phyloP scores from a whole-genome alignment of 1,284 basidiomycete species.

The Coniferiporia sulphurascens region DNA sequence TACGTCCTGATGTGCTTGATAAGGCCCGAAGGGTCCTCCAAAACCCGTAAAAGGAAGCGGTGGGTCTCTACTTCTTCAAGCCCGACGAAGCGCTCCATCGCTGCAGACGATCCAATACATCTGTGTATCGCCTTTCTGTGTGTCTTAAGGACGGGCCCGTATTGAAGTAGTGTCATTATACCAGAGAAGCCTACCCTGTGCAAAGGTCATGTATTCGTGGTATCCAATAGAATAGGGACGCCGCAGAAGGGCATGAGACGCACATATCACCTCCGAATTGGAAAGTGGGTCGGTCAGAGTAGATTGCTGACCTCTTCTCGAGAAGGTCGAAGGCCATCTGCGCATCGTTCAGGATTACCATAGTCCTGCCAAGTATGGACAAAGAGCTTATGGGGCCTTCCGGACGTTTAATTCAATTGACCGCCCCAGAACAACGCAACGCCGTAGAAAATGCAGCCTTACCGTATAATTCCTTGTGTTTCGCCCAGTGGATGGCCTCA shows the following conservation, averaged over 20 bases:
- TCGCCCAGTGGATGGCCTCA: slow-evolving; percentile 5
- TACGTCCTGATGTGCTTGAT: slow-evolving; percentile 12
- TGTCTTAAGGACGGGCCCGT: not conserved
- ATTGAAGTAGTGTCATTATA: not conserved
- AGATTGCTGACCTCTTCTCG: slow-evolving; percentile 42
- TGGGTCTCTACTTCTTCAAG: slow-evolving; percentile 13
- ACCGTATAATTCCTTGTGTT: slow-evolving; percentile 19
- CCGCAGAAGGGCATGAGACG: not conserved
- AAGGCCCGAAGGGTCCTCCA: slow-evolving; percentile 2
- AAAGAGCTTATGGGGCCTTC: slow-evolving; percentile 25
- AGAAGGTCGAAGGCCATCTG: slow-evolving; percentile 39
- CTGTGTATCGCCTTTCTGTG: slow-evolving; percentile 8
- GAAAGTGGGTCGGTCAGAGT: slow-evolving; percentile 39
- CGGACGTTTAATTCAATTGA: not conserved
- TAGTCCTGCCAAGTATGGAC: slow-evolving; percentile 35
- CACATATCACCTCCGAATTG: slow-evolving; percentile 15
- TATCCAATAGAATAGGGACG: not conserved
- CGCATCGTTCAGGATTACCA: slow-evolving; percentile 39
- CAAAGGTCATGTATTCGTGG: not conserved
- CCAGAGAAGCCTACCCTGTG: slow-evolving; percentile 6
- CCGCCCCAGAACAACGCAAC: not conserved
- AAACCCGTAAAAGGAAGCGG: slow-evolving; percentile 11
- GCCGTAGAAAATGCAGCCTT: not conserved
- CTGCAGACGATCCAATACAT: slow-evolving; percentile 3
- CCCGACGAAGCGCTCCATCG: slow-evolving; percentile 3